These are phyloP conservation scores for Rhodofomes roseus DNA, from an alignment of 1,284 basidiomycete species.

Conservation along the genomic window DNA sequence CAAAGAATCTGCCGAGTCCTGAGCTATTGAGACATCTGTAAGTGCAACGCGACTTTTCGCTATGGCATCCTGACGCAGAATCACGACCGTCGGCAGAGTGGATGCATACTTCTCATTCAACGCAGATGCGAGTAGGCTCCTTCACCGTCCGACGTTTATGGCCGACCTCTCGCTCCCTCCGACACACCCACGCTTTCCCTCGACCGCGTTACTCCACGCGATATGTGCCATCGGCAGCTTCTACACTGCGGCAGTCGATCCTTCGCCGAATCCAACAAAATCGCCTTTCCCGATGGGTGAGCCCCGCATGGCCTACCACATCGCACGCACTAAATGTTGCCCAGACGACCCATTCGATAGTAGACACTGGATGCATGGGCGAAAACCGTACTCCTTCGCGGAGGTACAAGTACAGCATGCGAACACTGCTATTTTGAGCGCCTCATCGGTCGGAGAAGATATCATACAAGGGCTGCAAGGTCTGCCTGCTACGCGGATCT, in stretches of 20 bases:
- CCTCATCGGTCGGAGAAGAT: slow-evolving; percentile 48
- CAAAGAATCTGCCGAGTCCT: slow-evolving; percentile 53
- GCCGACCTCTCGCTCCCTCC: slow-evolving; percentile 58
- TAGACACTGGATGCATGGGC: slow-evolving; percentile 38
- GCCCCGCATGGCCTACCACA: background rate
- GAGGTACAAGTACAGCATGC: slow-evolving; percentile 63
- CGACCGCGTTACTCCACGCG: slow-evolving; percentile 62
- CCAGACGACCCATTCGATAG: slow-evolving; percentile 55
- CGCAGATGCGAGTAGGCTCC: slow-evolving; percentile 60
- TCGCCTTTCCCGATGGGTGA: slow-evolving; percentile 22
- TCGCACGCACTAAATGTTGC: background rate
- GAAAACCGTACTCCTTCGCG: slow-evolving; percentile 55
- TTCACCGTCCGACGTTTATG: slow-evolving; percentile 67
- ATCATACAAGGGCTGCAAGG: slow-evolving; percentile 64
- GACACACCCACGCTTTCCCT: slow-evolving; percentile 67
- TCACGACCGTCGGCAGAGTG: slow-evolving; percentile 38
- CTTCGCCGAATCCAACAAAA: slow-evolving; percentile 42
- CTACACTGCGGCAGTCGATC: slow-evolving; percentile 57
- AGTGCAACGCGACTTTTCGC: slow-evolving; percentile 18
- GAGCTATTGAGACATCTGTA: slow-evolving; percentile 63
- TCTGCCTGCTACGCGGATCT: slow-evolving; percentile 22
- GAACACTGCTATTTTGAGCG: slow-evolving; percentile 44
- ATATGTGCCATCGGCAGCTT: slow-evolving; percentile 73
- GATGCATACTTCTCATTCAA: slow-evolving; percentile 73
- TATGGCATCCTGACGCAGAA: too few species aligned